Base-by-base conservation (phyloP, 148 eudicot species). In the Spergularia marina region DNA sequence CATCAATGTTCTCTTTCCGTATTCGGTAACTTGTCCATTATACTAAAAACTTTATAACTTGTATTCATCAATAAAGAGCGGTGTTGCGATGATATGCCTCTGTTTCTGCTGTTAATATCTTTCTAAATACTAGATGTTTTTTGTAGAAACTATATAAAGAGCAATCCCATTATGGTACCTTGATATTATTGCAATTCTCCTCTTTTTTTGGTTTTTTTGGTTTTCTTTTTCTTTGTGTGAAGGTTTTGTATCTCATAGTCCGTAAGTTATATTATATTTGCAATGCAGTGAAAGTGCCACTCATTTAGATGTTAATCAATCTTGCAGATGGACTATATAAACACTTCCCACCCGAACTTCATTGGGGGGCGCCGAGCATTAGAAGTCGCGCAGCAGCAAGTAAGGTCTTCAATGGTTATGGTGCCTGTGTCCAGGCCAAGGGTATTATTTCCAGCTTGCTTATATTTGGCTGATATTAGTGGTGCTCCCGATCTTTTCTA, bases 291-390 rank as follows among this genome's bases (percentile, higher is more conserved):
- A 2, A 53, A 18, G 47, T 34, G 49, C 12, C 41, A 36, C 49
- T 67, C 14, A 65, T 53, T 53, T 18, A 34, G 17, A 16, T 65
- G 0, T 51, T 18, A 55, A 52, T 65, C 23, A 15, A 23, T 70
- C 77, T 17, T 81, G 56, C 64, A 88, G 91, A 86, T 83, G 86
- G 88, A 86, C 71, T 88, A 84, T 73, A 88, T 88, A 65, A 88
- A 88, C 81, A 84, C 91, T 71, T 86, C 91, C 55, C 89, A 88
- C 53, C 88, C 89, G 59, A 84, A 88, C 74, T 86, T 88, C 75
- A 77, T 88, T 80, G 91, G 91, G 53, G 91, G 89, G 72, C 82
- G 51, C 68, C 85, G 76, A 83, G 88, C 86, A 65, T 81, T 88
- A 55, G 85, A 86, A 71, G 64, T 74, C 23, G 91, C 91, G 21